Evolutionary conservation across 371 early-diverging fungal genomes (phyloP), one percentile per base, ranked within the genome.

Genomic region (Mucor indicus): DNA sequence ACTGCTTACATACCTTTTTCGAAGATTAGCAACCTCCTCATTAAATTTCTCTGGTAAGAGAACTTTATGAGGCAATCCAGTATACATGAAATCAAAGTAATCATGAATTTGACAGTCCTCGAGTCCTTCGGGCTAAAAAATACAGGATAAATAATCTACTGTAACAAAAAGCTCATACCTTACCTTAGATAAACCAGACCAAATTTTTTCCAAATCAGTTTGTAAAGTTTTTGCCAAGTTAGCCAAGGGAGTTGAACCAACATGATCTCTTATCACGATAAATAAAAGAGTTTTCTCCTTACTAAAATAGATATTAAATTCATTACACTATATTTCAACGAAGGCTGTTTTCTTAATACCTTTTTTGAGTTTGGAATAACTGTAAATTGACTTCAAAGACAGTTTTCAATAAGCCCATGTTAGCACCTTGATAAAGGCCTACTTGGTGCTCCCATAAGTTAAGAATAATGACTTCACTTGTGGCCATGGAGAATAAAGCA

Each of bases 361-460:
- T 69, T 67, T 73, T 72, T 66, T 80, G 74, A 50, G 76, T 79
- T 51, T 93, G 94, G 69, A 98, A 98, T 19, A 98, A 81, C 63
- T 97, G 93, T 47, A 97, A 67, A 60, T 98, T 95, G 45, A 98
- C 98, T 59, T 98, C 99, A 65, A 98, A 86, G 2, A 98, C 99
- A 5, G 97, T 98, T 70, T 94, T 96, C 29, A 98, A 77, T 44
- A 98, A 75, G 11, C 96, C 96, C 95, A 98, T 93, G 64, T 98
- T 98, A 24, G 99, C 99, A 30, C 98, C 98, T 62, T 97, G 92
- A 78, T 98, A 98, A 21, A 98, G 79, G 29, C 98, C 99, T n/a
- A 98, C 96, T 73, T 87, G 89, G 64, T 95, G 86, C 56, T 98
- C 99, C 95, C 97, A 98, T 74, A 98, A 77, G 68, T 98, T 98